phyloP scores from a whole-genome alignment of 495 filamentous ascomycete genomes.

The Copromyces sp. region DNA sequence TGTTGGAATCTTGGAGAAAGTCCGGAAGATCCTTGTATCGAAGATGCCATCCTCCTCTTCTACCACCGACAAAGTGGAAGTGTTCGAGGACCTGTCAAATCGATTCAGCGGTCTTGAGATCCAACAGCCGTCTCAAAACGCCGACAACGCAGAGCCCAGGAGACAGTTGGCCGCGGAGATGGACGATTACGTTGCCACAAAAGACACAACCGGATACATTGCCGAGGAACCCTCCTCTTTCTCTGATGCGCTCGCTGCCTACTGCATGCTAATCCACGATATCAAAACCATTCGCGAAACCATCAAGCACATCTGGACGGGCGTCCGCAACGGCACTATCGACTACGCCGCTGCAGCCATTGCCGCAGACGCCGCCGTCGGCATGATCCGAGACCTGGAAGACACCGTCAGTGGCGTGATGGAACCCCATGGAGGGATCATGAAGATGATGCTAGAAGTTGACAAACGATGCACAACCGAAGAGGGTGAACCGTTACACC shows the following conservation, averaged over 20 bases:
- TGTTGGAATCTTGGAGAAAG: conserved; percentile 24
- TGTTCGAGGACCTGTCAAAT: background rate
- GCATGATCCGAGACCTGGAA: background rate
- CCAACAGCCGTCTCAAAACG: background rate
- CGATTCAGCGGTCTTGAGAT: background rate
- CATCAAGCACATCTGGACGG: background rate
- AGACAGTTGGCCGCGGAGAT: background rate
- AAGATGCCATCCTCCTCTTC: background rate
- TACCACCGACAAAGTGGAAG: background rate
- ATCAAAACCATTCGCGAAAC: background rate
- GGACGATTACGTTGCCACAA: background rate
- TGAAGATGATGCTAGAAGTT: background rate
- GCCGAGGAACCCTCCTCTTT: background rate
- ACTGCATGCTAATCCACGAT: background rate
- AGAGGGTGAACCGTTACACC: background rate
- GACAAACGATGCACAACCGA: background rate
- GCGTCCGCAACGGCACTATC: background rate
- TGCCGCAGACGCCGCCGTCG: background rate
- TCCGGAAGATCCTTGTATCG: conserved; percentile 21
- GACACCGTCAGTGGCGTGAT: background rate
- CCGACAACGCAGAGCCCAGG: background rate
- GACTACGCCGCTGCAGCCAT: background rate
- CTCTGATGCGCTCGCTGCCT: background rate
- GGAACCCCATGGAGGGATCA: background rate
- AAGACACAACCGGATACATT: background rate